Conservation (phyloP, 768 basidiomycete genomes). For the Trametes gibbosa region DNA sequence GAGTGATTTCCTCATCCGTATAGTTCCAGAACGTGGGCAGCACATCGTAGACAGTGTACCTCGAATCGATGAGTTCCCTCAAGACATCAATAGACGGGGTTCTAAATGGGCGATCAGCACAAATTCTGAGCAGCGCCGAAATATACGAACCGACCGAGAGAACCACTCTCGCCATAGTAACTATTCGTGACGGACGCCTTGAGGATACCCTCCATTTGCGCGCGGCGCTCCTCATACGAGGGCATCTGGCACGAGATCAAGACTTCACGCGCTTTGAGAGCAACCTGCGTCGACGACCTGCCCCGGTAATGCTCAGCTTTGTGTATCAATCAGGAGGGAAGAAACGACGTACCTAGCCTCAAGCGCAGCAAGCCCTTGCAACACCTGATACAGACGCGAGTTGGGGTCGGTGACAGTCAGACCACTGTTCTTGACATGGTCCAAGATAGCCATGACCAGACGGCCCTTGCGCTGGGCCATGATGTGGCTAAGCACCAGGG, state of each 20-base stretch:
- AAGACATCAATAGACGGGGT: slow-evolving; percentile 84
- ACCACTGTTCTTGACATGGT: slow-evolving; percentile 82
- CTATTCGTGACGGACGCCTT: slow-evolving; percentile 84
- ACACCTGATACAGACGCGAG: slow-evolving; percentile 66
- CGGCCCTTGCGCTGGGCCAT: slow-evolving; percentile 92
- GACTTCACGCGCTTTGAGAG: slow-evolving; percentile 95
- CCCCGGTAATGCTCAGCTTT: background rate
- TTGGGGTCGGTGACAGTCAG: slow-evolving; percentile 76
- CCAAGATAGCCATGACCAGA: slow-evolving; percentile 80
- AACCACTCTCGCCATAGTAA: slow-evolving; percentile 84
- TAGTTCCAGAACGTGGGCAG: slow-evolving; percentile 94
- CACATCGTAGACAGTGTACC: slow-evolving; percentile 96
- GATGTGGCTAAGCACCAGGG: slow-evolving; percentile 90
- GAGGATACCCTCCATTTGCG: slow-evolving; percentile 93
- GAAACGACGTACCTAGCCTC: slow-evolving; percentile 74
- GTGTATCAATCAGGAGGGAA: background rate
- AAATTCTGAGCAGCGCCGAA: background rate
- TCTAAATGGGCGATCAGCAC: slow-evolving; percentile 36
- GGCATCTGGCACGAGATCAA: slow-evolving; percentile 96
- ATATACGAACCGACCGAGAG: slow-evolving; percentile 50
- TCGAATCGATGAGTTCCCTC: slow-evolving; percentile 91
- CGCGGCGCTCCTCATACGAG: slow-evolving; percentile 89
- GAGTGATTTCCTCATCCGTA: slow-evolving; percentile 75
- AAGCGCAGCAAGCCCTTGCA: slow-evolving; percentile 79
- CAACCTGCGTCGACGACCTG: slow-evolving; percentile 87